Base-by-base conservation (phyloP, 306 rosid species). In the Vigna angularis region DNA sequence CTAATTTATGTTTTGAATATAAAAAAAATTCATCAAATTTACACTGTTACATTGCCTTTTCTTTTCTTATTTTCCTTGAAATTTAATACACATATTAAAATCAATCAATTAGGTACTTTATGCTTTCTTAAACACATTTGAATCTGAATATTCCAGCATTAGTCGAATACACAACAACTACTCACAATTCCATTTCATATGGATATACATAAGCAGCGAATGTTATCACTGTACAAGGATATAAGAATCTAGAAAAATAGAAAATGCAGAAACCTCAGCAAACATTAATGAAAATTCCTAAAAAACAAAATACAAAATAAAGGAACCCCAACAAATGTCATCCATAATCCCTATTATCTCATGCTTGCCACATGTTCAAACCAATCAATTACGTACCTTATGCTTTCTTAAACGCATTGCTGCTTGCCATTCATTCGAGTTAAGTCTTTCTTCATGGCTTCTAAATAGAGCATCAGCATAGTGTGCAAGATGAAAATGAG, bases 351-450 rank as follows among this genome's bases (percentile, higher is more conserved):
- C 15, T 14, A 72, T 71, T 74, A 64, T 45, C 66, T 58, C 30
- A 42, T 17, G 32, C 55, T 48, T 24, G 44, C 22, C 20, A 70
- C 49, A 11, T 47, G 64, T 71, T 73, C 53, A 44, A 66, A 65
- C 17, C 40, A 75, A 73, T 75, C 44, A 71, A 63, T 56, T 65
- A 32, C 30, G 73, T 87, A 94, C 98, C 98, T 92, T 94, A 74
- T 90, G 97, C 79, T 90, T 90, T 87, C 97, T 89, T 77, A 94
- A 76, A 65, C 86, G 96, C 89, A 90, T 87, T 74, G 96, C 98
- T 17, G 97, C 91, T 83, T 90, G 96, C 98, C 98, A 92, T 83
- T 92, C 98, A 78, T 75, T 92, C 57, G 98, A 94, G 66, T 76
- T 73, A 53, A 94, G 96, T 66, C 98, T 90, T 70, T 94, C 98